Percentiles rank a stretch among this genome's conserved stretches.
Conservation (phyloP, 1,284 basidiomycete genomes). For the Austroboletus novae-zelandiae region DNA sequence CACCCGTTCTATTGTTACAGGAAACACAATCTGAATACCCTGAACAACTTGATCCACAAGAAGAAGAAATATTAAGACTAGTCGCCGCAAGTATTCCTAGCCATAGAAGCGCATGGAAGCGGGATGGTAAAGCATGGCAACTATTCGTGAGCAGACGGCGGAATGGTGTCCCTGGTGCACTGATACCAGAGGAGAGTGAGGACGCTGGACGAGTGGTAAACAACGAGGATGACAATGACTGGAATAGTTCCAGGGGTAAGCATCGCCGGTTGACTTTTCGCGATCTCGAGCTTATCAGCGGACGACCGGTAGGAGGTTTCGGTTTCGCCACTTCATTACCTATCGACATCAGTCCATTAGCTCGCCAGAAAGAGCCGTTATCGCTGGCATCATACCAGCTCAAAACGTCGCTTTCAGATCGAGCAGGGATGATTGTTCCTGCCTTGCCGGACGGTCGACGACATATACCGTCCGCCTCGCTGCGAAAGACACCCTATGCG, state of each 20-base stretch:
- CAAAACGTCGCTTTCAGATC: slow-evolving; percentile 44
- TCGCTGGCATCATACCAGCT: slow-evolving; percentile 56
- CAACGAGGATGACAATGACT: slow-evolving; percentile 22
- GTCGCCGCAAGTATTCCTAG: slow-evolving; percentile 68
- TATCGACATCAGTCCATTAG: slow-evolving; percentile 50
- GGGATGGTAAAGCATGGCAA: slow-evolving; percentile 62
- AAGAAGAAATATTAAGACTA: slow-evolving; percentile 55
- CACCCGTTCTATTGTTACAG: slow-evolving; percentile 1
- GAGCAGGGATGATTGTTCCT: slow-evolving; percentile 27
- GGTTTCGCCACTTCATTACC: slow-evolving; percentile 57
- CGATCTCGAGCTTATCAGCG: slow-evolving; percentile 8
- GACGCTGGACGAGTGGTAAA: slow-evolving; percentile 22
- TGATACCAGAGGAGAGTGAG: slow-evolving; percentile 50
- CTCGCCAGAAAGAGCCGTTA: slow-evolving; percentile 36
- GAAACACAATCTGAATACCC: slow-evolving; percentile 18
- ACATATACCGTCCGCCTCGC: slow-evolving; percentile 42
- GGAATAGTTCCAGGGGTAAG: slow-evolving; percentile 25
- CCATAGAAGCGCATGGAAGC: slow-evolving; percentile 67
- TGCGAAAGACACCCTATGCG: slow-evolving; percentile 61
- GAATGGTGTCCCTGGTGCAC: slow-evolving; percentile 31
- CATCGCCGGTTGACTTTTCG: neutral
- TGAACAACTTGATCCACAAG: slow-evolving; percentile 41
- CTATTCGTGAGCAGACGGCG: slow-evolving; percentile 51
- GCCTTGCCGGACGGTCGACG: slow-evolving; percentile 19
- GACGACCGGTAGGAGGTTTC: slow-evolving; percentile 25